These are phyloP conservation scores for Pichia scutulata DNA, from an alignment of 805 yeast species.

Conservation along the genomic window DNA sequence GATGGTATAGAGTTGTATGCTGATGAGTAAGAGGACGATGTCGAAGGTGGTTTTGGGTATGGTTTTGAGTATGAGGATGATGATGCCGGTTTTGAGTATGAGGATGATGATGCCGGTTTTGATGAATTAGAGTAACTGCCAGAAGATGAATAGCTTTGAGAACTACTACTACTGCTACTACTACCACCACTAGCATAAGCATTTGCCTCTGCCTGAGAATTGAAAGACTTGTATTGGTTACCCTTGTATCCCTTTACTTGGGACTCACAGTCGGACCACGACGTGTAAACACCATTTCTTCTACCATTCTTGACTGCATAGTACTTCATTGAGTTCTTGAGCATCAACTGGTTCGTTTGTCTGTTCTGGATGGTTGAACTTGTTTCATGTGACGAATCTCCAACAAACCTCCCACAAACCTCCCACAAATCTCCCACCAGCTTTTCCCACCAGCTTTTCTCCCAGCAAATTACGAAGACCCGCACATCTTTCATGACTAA, in stretches of 20 bases:
- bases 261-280: constrained; percentile 51
- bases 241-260: constrained; percentile 51
- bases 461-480: background rate
- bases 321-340: constrained; percentile 10
- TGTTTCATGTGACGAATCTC: too few species aligned
- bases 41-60: too few species aligned
- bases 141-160: background rate
- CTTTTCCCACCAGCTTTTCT: too few species aligned
- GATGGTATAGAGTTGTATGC: too few species aligned
- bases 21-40: too few species aligned
- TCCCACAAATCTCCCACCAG: background rate
- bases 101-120: background rate
- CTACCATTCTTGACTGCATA: constrained; percentile 55
- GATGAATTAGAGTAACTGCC: background rate
- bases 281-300: constrained; percentile 44
- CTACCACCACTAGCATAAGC: constrained; percentile 27
- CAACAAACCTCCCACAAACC: background rate
- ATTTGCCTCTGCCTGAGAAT: constrained; percentile 40
- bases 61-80: constrained; percentile 3
- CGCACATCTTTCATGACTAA: background rate
- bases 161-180: background rate
- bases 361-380: too few species aligned
- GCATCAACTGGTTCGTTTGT: background rate
- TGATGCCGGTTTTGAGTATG: background rate
- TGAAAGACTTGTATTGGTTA: constrained; percentile 52